These are phyloP conservation scores for Pterocarpus santalinus DNA, from an alignment of 306 rosid genomes.

Conservation along the genomic window DNA sequence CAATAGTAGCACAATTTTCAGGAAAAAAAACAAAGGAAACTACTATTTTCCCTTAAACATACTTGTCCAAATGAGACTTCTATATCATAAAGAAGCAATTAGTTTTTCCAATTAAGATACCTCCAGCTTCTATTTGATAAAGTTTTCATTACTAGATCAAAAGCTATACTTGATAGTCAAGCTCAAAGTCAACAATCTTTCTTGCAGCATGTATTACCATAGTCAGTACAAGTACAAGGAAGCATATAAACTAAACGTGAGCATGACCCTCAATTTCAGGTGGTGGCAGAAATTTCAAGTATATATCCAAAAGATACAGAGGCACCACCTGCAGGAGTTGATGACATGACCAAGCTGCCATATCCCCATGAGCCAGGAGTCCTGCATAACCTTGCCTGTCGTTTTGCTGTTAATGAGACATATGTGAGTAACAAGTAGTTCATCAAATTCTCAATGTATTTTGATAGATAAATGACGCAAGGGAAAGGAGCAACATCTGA, in stretches of 20 bases:
- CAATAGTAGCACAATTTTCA: not conserved
- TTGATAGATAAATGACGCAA: not conserved
- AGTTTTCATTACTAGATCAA: too few relatives aligned
- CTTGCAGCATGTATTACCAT: too few relatives aligned
- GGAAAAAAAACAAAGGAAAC: too few relatives aligned
- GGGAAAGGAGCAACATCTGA: slow-evolving; percentile 42
- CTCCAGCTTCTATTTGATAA: too few relatives aligned
- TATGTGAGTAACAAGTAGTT: slow-evolving; percentile 66
- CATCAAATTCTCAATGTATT: slow-evolving; percentile 14
- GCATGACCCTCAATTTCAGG: slow-evolving; percentile 59
- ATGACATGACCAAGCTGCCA: slow-evolving; percentile 92
- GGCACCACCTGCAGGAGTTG: slow-evolving; percentile 91
- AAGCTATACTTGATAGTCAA: too few relatives aligned
- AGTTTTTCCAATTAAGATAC: too few relatives aligned
- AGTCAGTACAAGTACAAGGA: not conserved
- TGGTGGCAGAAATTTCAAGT: slow-evolving; percentile 71
- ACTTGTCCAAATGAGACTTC: too few relatives aligned
- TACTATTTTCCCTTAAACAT: too few relatives aligned
- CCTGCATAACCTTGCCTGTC: slow-evolving; percentile 67
- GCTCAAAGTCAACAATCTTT: too few relatives aligned
- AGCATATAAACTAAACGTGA: slow-evolving; percentile 33
- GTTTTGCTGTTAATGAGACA: slow-evolving; percentile 82
- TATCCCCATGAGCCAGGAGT: slow-evolving; percentile 92
- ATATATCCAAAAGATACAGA: slow-evolving; percentile 89
- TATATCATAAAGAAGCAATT: too few relatives aligned